Base-by-base conservation (phyloP, 768 basidiomycete species). In the Suillus subluteus region DNA sequence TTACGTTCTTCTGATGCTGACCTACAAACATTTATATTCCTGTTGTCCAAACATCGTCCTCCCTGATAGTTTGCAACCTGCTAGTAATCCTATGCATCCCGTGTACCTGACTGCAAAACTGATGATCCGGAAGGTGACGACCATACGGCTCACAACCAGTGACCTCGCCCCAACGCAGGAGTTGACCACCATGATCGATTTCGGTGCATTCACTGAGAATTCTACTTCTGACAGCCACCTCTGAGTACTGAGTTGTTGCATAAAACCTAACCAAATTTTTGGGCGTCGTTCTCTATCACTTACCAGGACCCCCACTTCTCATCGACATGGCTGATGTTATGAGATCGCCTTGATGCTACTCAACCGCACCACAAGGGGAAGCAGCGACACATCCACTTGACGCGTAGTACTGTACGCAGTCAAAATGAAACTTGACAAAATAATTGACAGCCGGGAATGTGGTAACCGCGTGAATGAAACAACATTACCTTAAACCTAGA, bases 341-440 rank as follows among this genome's bases (percentile, higher is more conserved):
- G 75, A 67, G 63, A 76, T 26, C 18, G 76, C 69, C 67, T 82
- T 85, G 62, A 85, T 84, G 67, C 85, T 86, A 66, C 82, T 84
- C 40, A 91, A 73, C 41, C 90, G 79, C 23, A 95, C 92, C n/a
- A 97, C 95, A 50, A 98, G 84, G 1, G 96, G 94, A 15, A 96
- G 80, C 56, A 98, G 82, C 15, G 94, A 92, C 1, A 94, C 92
- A 72, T 97, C 97, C 96, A 76, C 95, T 95, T 13, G 94, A 95
- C 1, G 96, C 95, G 76, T 95, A 94, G 79, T 91, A 95, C 71
- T 93, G 91, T 18, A 94, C 92, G 73, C 90, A 91, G 70, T 92
- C 89, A 21, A 92, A 5, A 32, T 32, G 32, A 5, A 32, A 32
- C 32, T 32, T 32, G 79, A 62, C 4, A 46, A 67, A 32, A 50